Conservation (phyloP, 2,329 filamentous ascomycete species). For the Fusarium sp. region DNA sequence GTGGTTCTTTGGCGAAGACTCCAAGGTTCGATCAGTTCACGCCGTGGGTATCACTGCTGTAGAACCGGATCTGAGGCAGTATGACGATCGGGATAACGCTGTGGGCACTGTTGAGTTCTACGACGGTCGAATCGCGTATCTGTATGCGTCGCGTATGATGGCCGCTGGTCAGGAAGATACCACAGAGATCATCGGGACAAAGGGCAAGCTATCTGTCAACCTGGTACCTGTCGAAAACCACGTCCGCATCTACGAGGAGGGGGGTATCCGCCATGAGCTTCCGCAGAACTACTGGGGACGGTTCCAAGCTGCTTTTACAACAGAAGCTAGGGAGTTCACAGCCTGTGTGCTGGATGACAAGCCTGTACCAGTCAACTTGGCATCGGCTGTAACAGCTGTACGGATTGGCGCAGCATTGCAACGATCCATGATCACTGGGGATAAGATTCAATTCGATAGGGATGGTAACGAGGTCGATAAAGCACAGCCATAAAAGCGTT, state of each 20-base stretch:
- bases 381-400: constrained; percentile 67
- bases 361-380: constrained; percentile 65
- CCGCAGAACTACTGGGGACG: constrained; percentile 70
- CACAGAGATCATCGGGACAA: constrained; percentile 74
- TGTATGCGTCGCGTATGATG: constrained; percentile 74
- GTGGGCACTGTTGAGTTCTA: constrained; percentile 72
- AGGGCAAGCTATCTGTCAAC: constrained; percentile 72
- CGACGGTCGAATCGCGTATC: constrained; percentile 70
- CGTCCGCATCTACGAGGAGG: constrained; percentile 64
- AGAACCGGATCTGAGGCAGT: constrained; percentile 42
- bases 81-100: constrained; percentile 48
- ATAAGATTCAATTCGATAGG: constrained; percentile 68
- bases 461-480: constrained; percentile 16
- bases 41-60: constrained; percentile 47
- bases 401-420: constrained; percentile 70
- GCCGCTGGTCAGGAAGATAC: constrained; percentile 74
- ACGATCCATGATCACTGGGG: constrained; percentile 63
- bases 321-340: constrained; percentile 72
- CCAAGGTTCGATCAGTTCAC: constrained; percentile 43
- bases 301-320: constrained; percentile 72
- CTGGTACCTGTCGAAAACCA: constrained; percentile 62
- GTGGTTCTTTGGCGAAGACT: constrained; percentile 48
- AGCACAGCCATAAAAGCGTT: not conserved
- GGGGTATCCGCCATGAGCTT: constrained; percentile 65
- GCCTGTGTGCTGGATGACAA: constrained; percentile 66